These are phyloP conservation scores for Podila clonocystis DNA, from an alignment of 192 early-diverging fungal genomes.

Conservation along the genomic window DNA sequence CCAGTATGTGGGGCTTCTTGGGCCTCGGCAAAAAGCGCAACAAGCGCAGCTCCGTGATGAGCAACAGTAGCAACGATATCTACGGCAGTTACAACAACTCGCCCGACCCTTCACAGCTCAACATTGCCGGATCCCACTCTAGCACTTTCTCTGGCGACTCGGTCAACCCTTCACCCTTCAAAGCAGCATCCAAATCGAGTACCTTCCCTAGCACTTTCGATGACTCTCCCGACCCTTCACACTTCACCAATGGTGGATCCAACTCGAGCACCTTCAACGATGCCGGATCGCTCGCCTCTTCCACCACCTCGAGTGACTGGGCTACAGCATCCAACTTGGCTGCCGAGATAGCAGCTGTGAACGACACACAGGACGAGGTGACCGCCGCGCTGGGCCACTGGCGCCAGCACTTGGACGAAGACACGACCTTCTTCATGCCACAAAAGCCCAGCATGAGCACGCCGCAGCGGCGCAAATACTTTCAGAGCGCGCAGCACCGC, in stretches of 20 bases:
- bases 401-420: slow-evolving; percentile 34
- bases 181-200: not conserved
- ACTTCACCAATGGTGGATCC: not conserved
- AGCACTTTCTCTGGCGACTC: slow-evolving; percentile 2
- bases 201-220: not conserved
- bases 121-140: not conserved
- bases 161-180: slow-evolving; percentile 13
- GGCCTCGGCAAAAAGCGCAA: slow-evolving; percentile 24
- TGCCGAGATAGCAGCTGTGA: not conserved
- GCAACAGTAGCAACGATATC: slow-evolving; percentile 16
- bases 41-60: slow-evolving; percentile 14
- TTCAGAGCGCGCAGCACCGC: slow-evolving; percentile 25
- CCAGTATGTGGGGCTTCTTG: slow-evolving; percentile 29
- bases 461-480: slow-evolving; percentile 40
- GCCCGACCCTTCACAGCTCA: slow-evolving; percentile 18
- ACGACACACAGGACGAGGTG: slow-evolving; percentile 2
- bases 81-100: slow-evolving; percentile 17
- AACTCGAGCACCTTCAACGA: not conserved
- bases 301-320: slow-evolving; percentile 7
- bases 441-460: slow-evolving; percentile 27
- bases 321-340: not conserved
- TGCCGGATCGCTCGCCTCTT: slow-evolving; percentile 2
- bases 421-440: slow-evolving; percentile 30
- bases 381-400: slow-evolving; percentile 28
- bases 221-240: slow-evolving; percentile 17